phyloP scores from a whole-genome alignment of 106 monocot genomes.

The Phalaenopsis aphrodite region DNA sequence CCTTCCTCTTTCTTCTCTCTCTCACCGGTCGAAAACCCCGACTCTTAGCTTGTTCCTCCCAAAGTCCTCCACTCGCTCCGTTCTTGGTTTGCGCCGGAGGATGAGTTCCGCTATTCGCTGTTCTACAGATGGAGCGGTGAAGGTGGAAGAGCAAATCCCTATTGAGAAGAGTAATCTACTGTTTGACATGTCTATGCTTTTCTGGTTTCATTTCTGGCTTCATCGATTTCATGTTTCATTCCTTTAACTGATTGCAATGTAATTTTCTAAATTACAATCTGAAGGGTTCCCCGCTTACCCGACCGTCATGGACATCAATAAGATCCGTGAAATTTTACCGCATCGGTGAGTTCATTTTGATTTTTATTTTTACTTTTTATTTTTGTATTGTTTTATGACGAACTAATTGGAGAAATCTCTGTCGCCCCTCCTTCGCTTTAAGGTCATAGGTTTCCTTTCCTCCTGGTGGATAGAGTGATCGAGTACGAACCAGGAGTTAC shows the following conservation, averaged over 20 bases:
- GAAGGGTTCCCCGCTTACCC: conserved; percentile 59
- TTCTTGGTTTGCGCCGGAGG: too few relatives aligned
- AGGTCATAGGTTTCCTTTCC: conserved; percentile 71
- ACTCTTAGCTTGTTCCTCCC: not conserved
- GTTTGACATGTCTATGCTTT: not conserved
- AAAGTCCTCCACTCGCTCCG: not conserved
- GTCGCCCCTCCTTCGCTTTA: not conserved
- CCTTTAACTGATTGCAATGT: not conserved
- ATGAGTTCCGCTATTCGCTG: not conserved
- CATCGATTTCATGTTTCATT: not conserved
- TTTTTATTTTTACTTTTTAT: not conserved
- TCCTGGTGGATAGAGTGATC: conserved; percentile 95
- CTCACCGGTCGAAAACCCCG: not conserved
- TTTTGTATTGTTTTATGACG: not conserved
- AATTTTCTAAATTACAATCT: not conserved
- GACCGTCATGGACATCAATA: conserved; percentile 80
- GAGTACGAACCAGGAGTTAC: conserved; percentile 78
- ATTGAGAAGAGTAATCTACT: conserved; percentile 60
- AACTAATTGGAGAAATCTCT: not conserved
- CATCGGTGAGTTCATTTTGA: conserved; percentile 50
- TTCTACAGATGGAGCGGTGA: conserved; percentile 10
- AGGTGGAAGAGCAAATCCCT: conserved; percentile 22
- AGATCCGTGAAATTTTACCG: conserved; percentile 81
- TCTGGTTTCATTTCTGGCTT: not conserved
- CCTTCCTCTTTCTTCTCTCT: not conserved